These are phyloP conservation scores for Toxicodendron radicans DNA, from an alignment of 345 rosid species.

Conservation along the genomic window DNA sequence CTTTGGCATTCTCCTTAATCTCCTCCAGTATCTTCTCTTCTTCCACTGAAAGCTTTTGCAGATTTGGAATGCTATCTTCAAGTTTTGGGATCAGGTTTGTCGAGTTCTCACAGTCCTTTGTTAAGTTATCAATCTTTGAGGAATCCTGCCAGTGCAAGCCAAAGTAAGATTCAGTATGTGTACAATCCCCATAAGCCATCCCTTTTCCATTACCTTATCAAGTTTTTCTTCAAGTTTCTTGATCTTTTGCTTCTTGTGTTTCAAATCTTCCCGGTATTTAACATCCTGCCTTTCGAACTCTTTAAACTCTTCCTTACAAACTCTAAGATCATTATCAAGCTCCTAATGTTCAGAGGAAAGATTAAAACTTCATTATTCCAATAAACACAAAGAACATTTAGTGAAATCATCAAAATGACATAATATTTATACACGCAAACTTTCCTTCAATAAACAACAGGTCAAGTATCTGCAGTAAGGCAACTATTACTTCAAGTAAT, in stretches of 20 bases:
- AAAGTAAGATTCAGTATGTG: conserved; percentile 29
- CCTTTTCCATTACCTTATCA: conserved; percentile 55
- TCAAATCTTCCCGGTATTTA: conserved; percentile 83
- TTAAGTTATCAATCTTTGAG: conserved; percentile 55
- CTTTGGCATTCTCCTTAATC: conserved; percentile 75
- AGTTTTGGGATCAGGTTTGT: conserved; percentile 71
- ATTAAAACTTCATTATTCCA: not conserved
- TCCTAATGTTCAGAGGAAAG: conserved; percentile 48
- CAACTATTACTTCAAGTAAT: not conserved
- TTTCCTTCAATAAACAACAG: not conserved
- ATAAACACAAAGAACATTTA: conserved; percentile 1
- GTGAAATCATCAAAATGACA: not conserved
- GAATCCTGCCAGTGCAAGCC: conserved; percentile 56
- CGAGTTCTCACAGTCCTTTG: conserved; percentile 69
- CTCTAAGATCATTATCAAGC: conserved; percentile 65
- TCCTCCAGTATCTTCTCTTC: conserved; percentile 82
- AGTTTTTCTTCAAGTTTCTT: conserved; percentile 90
- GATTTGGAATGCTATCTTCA: conserved; percentile 68
- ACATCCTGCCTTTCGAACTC: conserved; percentile 97
- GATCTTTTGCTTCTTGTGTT: conserved; percentile 92
- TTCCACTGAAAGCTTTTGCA: conserved; percentile 58
- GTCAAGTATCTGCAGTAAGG: not conserved
- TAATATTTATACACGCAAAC: not conserved
- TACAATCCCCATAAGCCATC: conserved; percentile 9
- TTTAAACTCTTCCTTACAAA: conserved; percentile 84